Evolutionary conservation across 352 stramenopile species (phyloP), one percentile per base, ranked within the genome.

Genomic region (Phytophthora litchii): DNA sequence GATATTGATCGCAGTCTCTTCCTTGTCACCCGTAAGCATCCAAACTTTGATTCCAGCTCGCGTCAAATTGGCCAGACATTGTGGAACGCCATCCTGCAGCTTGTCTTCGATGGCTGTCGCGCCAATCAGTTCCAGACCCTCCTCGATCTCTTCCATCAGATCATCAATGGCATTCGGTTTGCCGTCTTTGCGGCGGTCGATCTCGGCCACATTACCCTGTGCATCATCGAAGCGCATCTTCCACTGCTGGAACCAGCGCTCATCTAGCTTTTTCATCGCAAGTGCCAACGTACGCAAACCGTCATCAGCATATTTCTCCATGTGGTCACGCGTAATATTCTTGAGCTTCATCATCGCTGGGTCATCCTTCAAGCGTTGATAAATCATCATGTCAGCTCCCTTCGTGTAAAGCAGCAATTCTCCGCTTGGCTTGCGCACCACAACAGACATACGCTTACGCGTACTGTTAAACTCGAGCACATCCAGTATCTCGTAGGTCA

Each of bases 1-100:
- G 62, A 98, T 98, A 65, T 98, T 98, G 54, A 98, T 98, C 27
- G 94, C 94, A 0, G 94, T 98, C 61, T 98, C 94, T 50, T 96
- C 73, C 71, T 98, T 98, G 70, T 98, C 94, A 16, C 93, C 92
- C 4, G 94, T 98, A n/a, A 98, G 83, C 76, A 98, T 96, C 91
- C 93, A 98, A 13, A 98, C 80, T 65, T 97, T 97, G 52, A 98
- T 97, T 1, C 92, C 92, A 0, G 91, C 93, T 11, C 63, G 60
- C 2, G 83, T 89, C 32, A 98, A 60, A 41, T 81, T 78, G 8
- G 84, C 75, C 7, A 98, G 74, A 34, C 81, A 91, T 37, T 94
- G 75, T 1, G 91, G 84, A 0, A 98, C 95, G 4, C 89, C 86
- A 21, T 96, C 87, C 57, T 98, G 92, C 0, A 98, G 73, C 38